These are phyloP conservation scores for Discostella pseudostelligera DNA, from an alignment of 108 stramenopile genomes.

Conservation along the genomic window DNA sequence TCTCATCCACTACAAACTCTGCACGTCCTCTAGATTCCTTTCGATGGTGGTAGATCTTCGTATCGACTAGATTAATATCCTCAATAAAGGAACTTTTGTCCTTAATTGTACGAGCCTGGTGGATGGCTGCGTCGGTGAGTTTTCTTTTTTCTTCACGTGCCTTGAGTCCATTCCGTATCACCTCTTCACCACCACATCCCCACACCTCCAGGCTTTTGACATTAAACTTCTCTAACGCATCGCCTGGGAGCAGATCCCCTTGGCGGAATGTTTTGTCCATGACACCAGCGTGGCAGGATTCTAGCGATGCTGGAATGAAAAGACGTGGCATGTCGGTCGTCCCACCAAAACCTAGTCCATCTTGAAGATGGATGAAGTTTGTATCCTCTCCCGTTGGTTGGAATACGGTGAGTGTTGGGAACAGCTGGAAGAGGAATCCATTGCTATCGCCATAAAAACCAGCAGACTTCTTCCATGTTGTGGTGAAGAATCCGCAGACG, in stretches of 20 bases:
- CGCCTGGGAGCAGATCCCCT: conserved; percentile 36
- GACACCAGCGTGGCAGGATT: conserved; percentile 40
- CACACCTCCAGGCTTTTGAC: conserved; percentile 48
- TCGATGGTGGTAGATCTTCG: conserved; percentile 39
- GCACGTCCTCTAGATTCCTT: conserved; percentile 38
- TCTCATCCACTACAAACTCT: conserved; percentile 39
- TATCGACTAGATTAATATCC: conserved; percentile 45
- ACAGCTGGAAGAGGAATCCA: conserved; percentile 42
- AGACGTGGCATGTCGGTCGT: conserved; percentile 39
- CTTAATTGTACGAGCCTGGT: conserved; percentile 37
- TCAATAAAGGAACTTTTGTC: conserved; percentile 36
- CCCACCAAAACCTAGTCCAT: conserved; percentile 48
- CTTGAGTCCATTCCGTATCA: conserved; percentile 32
- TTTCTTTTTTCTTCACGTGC: conserved; percentile 26
- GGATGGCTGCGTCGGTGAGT: conserved; percentile 36
- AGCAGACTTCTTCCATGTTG: conserved; percentile 34
- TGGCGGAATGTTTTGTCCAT: conserved; percentile 45
- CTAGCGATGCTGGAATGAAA: conserved; percentile 45
- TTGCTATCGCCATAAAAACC: conserved; percentile 42
- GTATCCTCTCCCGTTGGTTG: conserved; percentile 28
- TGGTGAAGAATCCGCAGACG: conserved; percentile 38
- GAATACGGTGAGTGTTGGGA: conserved; percentile 39
- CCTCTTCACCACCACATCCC: conserved; percentile 41
- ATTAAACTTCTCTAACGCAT: conserved; percentile 42
- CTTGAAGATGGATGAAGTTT: conserved; percentile 43